Conservation (phyloP, 202 grass and related monocot genomes). For the Zizania palustris region DNA sequence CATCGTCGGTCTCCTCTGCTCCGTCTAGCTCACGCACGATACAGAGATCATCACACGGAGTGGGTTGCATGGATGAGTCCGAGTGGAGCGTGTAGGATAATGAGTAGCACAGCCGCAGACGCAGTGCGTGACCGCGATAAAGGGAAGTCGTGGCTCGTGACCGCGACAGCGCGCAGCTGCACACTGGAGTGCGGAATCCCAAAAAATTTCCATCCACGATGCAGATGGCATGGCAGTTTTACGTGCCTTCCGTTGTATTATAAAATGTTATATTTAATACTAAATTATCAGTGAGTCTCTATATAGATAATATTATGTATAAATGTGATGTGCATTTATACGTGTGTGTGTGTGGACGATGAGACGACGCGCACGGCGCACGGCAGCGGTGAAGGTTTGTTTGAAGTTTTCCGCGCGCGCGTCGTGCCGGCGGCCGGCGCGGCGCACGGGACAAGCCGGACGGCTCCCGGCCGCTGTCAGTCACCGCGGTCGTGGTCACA, state of each 20-base stretch:
- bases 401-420: slow-evolving; percentile 23
- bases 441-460: no score
- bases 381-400: not conserved
- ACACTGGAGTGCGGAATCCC: not conserved
- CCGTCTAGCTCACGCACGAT: not conserved
- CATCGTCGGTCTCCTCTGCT: not conserved
- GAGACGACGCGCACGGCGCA: not conserved
- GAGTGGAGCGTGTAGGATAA: not conserved
- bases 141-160: slow-evolving; percentile 9
- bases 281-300: no score
- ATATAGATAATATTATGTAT: no score
- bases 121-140: slow-evolving; percentile 30
- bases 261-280: no score
- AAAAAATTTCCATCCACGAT: not conserved
- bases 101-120: not conserved
- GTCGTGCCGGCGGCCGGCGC: no score
- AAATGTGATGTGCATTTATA: no score
- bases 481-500: no score
- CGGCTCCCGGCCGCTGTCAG: no score
- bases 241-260: no score
- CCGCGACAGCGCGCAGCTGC: not conserved
- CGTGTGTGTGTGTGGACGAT: not conserved
- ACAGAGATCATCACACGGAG: not conserved
- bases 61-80: not conserved
- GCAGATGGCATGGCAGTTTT: no score